Conservation (phyloP, 805 yeast species). For the Cyberlindnera amylophila region DNA sequence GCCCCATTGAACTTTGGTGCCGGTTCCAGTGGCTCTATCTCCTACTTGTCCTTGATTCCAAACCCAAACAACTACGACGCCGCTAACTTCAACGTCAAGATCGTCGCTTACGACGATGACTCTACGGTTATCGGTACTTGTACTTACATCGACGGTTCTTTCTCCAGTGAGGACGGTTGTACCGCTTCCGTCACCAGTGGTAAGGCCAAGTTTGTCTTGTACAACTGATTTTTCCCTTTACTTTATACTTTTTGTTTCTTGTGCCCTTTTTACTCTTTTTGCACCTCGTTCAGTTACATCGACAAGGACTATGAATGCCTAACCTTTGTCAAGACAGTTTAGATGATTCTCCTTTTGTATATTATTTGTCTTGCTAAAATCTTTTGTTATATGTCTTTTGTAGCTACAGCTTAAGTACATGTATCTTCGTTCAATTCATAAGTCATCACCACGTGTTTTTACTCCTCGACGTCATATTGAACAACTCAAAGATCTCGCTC, state of each 20-base stretch:
- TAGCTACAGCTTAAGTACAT: no score
- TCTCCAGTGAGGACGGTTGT: conserved; percentile 77
- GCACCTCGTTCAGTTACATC: no score
- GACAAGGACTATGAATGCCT: no score
- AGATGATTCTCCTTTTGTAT: no score
- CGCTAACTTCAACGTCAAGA: conserved; percentile 71
- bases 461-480: conserved; percentile 13
- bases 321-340: no score
- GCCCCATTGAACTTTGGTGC: conserved; percentile 96
- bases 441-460: conserved; percentile 2
- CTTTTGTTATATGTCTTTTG: no score
- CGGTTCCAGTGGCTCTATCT: conserved; percentile 61
- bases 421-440: no score
- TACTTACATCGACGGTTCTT: conserved; percentile 72
- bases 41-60: conserved; percentile 89
- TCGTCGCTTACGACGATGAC: conserved; percentile 52
- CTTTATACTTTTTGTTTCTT: no score
- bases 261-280: no score
- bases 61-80: conserved; percentile 82
- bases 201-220: conserved; percentile 77
- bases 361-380: no score
- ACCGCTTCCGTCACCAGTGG: conserved; percentile 88
- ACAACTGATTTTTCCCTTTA: conserved; percentile 25
- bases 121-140: conserved; percentile 65
- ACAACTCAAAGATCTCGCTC: conserved; percentile 13